Evolutionary conservation across 352 stramenopile species (phyloP).

Genomic region (Stramenopiles sp.): DNA sequence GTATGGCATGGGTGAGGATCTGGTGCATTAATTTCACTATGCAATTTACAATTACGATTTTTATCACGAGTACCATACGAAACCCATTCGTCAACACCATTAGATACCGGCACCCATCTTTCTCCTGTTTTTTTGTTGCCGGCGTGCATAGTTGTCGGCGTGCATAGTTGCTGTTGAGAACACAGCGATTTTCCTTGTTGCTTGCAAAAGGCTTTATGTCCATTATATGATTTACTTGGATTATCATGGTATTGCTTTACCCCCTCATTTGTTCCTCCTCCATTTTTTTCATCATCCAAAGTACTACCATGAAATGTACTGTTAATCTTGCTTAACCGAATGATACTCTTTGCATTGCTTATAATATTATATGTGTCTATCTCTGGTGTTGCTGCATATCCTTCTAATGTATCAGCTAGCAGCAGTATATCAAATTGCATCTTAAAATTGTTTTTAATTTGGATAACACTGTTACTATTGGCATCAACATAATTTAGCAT

Average conservation of each 20-base stretch:
- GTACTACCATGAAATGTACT: neutral
- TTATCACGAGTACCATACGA: neutral
- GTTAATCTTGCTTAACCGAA: neutral
- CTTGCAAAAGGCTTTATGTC: neutral
- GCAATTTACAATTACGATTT: neutral
- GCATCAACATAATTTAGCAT: neutral
- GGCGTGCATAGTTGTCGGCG: neutral
- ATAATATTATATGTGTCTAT: neutral
- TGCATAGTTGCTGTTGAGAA: neutral
- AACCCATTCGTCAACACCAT: neutral
- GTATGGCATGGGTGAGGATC: neutral
- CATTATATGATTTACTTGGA: neutral
- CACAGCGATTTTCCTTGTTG: neutral
- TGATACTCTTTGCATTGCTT: neutral
- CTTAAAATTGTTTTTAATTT: neutral
- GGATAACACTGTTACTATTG: neutral
- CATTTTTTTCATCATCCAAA: neutral
- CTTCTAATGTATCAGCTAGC: neutral
- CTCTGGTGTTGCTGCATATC: neutral
- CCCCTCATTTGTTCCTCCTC: neutral
- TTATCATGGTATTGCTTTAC: neutral
- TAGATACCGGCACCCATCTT: neutral
- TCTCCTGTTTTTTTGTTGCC: neutral
- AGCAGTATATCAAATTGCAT: neutral
- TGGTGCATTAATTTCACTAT: neutral